Evolutionary conservation across 352 stramenopile species (phyloP), one percentile per base, ranked within the genome.

Genomic region (Phytophthora cactorum): DNA sequence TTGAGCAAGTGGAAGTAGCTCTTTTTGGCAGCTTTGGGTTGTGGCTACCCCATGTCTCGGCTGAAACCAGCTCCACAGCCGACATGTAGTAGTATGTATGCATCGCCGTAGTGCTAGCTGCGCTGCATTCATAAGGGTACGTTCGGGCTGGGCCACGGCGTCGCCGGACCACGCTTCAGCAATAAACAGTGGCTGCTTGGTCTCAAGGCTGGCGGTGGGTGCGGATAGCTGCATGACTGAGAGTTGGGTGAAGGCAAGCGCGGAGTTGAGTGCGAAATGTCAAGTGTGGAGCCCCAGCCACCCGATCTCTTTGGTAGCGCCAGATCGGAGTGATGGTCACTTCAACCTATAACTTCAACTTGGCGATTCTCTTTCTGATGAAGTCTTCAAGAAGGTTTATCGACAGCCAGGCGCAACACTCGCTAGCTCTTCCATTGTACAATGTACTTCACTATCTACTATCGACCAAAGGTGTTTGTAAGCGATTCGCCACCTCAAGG

Each of bases 311-410:
- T 36, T 36, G 31, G 31, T n/a, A 10, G 17, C 38, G 52, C 10
- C 47, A 39, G 28, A 25, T 25, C 28, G 36, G 52, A 59, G 52
- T 59, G 52, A 59, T 38, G 12, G 52, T 59, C 53, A 49, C 25
- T 59, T 59, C 52, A 59, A 59, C 52, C 28, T 43, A 14, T 28
- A 15, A 54, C 50, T 44, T 45, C 50, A 44, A 45, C 12, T 28
- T 43, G 29, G 28, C 17, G 15, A 15, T 43, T 6, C 5, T 41
- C 22, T 22, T 22, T 22, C 22, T 22, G 22, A 22, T 22, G 22
- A 22, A 22, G 22, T 22, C 22, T 22, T 22, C 22, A 22, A 22
- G 22, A 22, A 22, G 22, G 22, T 22, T 22, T 22, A 22, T 22
- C 22, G 22, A 22, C 22, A 22, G 22, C 22, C 22, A 22, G 22